A percentile compares a stretch with the other conserved stretches of the same genome.
These are phyloP conservation scores for Cladosporium sp. DNA, from an alignment of 2,329 filamentous ascomycete genomes.

Conservation along the genomic window DNA sequence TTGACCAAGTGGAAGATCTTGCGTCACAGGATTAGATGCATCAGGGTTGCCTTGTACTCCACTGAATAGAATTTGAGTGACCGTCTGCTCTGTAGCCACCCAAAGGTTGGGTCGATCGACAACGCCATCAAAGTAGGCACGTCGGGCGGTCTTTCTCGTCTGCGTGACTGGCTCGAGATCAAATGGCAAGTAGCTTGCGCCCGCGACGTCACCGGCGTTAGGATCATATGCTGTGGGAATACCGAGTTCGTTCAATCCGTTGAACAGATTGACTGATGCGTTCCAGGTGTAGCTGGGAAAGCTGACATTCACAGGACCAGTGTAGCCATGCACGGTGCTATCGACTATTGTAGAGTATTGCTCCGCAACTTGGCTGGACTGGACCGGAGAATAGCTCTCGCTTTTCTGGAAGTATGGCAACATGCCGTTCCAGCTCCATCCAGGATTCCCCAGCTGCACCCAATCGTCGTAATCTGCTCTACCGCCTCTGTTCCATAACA, in stretches of 20 bases:
- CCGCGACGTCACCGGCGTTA: constrained; percentile 34
- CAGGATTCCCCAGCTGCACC: constrained; percentile 54
- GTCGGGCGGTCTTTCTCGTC: constrained; percentile 39
- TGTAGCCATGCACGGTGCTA: constrained; percentile 38
- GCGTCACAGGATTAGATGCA: constrained; percentile 12
- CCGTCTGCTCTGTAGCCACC: constrained; percentile 33
- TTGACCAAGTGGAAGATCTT: constrained; percentile 16
- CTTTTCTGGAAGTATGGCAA: constrained; percentile 35
- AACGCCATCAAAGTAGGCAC: constrained; percentile 37
- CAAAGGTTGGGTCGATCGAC: constrained; percentile 33
- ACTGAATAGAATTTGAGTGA: constrained; percentile 33
- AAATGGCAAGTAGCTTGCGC: constrained; percentile 36
- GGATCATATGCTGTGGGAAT: constrained; percentile 36
- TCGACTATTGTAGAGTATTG: constrained; percentile 40
- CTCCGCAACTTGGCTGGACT: constrained; percentile 29
- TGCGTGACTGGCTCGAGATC: constrained; percentile 34
- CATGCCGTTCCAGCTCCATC: constrained; percentile 55
- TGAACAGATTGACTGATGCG: constrained; percentile 33
- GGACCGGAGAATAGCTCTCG: constrained; percentile 31
- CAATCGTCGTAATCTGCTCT: constrained; percentile 53
- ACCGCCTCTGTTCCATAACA: constrained; percentile 38
- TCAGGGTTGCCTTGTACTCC: constrained; percentile 17
- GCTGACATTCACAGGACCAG: constrained; percentile 48
- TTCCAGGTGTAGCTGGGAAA: constrained; percentile 41
- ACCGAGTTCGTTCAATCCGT: constrained; percentile 35